Conservation (phyloP, 495 filamentous ascomycete species). For the Aeminium ludgeri region DNA sequence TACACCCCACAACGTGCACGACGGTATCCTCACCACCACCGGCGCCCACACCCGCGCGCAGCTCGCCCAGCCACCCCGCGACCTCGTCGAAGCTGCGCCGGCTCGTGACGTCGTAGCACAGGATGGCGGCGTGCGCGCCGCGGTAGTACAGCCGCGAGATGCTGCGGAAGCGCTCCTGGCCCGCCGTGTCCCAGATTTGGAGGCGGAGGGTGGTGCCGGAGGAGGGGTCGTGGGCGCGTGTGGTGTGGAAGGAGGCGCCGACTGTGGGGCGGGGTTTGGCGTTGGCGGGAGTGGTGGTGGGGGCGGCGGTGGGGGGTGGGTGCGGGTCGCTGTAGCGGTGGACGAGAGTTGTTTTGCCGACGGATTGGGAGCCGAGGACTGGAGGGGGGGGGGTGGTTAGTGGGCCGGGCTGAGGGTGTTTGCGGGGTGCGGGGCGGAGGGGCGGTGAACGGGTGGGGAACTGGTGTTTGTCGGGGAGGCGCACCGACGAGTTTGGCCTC, state of each 20-base stretch:
- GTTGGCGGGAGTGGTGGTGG: neutral
- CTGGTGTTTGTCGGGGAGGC: too few species aligned
- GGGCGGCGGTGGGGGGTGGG: neutral
- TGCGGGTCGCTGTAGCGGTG: too few species aligned
- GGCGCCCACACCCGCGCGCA: conserved; percentile 39
- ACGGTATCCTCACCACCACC: conserved; percentile 43
- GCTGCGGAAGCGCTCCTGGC: conserved; percentile 85
- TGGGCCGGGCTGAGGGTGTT: too few species aligned
- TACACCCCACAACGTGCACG: conserved; percentile 93
- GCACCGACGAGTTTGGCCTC: too few species aligned
- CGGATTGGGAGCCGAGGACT: too few species aligned
- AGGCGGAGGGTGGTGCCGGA: conserved; percentile 63
- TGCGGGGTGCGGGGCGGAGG: too few species aligned
- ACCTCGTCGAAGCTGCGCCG: conserved; percentile 78
- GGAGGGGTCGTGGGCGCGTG: conserved; percentile 72
- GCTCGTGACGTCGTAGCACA: conserved; percentile 90
- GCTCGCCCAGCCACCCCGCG: conserved; percentile 76
- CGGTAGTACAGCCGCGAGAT: conserved; percentile 92
- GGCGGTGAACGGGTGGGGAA: too few species aligned
- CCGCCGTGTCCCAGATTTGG: conserved; percentile 90
- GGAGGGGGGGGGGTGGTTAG: too few species aligned
- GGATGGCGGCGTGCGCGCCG: conserved; percentile 81
- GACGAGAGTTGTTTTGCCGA: too few species aligned
- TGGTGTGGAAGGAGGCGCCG: conserved; percentile 87
- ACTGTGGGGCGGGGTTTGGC: conserved; percentile 27